Evolutionary conservation across 495 filamentous ascomycete species (phyloP), one percentile per base, ranked within the genome.

Genomic region (Aspergillus taichungensis): DNA sequence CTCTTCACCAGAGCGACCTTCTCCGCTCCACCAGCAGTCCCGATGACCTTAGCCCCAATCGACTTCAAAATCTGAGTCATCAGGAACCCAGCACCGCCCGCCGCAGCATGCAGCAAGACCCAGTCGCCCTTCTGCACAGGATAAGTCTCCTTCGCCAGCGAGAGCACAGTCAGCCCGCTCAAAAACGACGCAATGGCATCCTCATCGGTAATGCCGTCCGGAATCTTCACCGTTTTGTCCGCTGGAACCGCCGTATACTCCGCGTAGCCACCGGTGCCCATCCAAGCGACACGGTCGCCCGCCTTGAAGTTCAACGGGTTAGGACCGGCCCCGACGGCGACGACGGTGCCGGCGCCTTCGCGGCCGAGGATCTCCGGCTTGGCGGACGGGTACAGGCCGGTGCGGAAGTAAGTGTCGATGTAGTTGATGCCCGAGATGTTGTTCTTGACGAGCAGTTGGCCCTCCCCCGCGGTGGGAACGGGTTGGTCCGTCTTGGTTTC

Each of bases 331-430:
- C 78, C 80, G 30, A 78, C 27, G 24, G 80, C 66, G 13, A 71
- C 71, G 43, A 87, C 67, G 10, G 60, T 73, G 41, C 86, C 85
- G 42, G 80, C 77, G 39, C 76, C 87, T 76, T 98, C 92, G 40
- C 83, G 84, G 52, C 92, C 92, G 12, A 91, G 81, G 44, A 87
- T 78, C 48, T 86, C 78, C 11, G 91, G 92, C 56, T 83, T 82
- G 3, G 85, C 71, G 4, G 80, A 66, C 0, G 76, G 72, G 69
- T 96, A 98, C 33, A 95, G 79, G 13, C 92, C 92, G 8, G 78
- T 82, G 52, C 91, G 88, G 80, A 90, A 94, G 65, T 97, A 95
- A 35, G 84, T 85, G 52, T 70, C 65, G 60, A 96, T 95, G 66
- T 80, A 97, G 64, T 97, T 95, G 43, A 97, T 70, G 12, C 91